phyloP scores from a whole-genome alignment of 106 monocot species.

The Phalaenopsis aphrodite region DNA sequence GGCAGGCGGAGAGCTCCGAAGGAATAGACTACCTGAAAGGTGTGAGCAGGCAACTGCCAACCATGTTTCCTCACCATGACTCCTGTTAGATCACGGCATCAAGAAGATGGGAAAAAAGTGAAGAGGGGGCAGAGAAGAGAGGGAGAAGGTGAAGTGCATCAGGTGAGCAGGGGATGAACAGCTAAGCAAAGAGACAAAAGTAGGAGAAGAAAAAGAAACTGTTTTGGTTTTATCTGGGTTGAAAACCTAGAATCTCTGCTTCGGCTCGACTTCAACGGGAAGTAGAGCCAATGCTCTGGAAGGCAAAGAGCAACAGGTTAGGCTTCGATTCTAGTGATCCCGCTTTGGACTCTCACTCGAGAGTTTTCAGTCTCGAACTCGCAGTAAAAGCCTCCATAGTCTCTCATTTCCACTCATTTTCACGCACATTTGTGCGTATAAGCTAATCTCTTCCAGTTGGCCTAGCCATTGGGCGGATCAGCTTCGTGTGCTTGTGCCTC shows the following conservation, averaged over 20 bases:
- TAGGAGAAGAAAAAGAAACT: background rate
- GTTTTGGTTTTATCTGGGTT: background rate
- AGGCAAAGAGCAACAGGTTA: background rate
- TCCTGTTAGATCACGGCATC: conserved; percentile 4
- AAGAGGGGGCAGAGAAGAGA: background rate
- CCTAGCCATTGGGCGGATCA: too few species aligned
- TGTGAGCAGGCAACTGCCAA: conserved; percentile 94
- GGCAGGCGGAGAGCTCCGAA: background rate
- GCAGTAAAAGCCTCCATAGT: too few species aligned
- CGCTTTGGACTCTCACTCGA: too few species aligned
- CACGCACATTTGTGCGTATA: too few species aligned
- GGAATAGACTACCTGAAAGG: conserved; percentile 51
- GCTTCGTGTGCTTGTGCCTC: too few species aligned
- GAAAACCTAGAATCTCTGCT: conserved; percentile 1
- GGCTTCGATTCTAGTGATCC: too few species aligned
- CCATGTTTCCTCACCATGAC: conserved; percentile 89
- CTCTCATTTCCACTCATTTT: too few species aligned
- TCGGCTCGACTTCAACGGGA: background rate
- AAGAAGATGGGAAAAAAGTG: background rate
- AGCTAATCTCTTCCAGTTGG: too few species aligned
- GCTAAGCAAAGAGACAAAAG: background rate
- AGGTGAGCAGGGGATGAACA: background rate
- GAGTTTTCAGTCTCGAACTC: too few species aligned
- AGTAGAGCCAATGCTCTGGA: background rate
- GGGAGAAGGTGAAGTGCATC: background rate